Percentiles rank a stretch among this genome's conserved stretches.
These are phyloP conservation scores for Wallacemonas collosoma DNA, from an alignment of 208 protist genomes.

Conservation along the genomic window DNA sequence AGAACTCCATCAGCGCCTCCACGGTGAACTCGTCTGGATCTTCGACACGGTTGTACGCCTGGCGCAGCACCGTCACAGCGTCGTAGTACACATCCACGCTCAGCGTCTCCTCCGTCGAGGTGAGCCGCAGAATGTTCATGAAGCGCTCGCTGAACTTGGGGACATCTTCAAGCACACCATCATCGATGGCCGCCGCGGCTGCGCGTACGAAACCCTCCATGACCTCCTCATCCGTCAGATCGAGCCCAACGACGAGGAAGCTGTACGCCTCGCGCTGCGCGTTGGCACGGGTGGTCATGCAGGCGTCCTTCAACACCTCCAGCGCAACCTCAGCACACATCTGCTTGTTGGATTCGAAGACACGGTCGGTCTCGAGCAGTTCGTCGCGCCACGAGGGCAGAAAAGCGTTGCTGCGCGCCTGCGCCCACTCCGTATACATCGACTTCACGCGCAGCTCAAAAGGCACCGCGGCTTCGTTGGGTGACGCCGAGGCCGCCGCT, in stretches of 20 bases:
- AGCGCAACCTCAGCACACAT: constrained; percentile 68
- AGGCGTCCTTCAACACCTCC: constrained; percentile 79
- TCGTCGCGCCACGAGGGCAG: constrained; percentile 80
- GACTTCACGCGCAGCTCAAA: constrained; percentile 75
- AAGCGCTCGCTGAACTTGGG: constrained; percentile 89
- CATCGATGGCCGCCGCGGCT: constrained; percentile 71
- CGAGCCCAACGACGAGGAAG: constrained; percentile 79
- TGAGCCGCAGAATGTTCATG: constrained; percentile 80
- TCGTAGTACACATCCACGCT: constrained; percentile 84
- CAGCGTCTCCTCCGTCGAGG: constrained; percentile 65
- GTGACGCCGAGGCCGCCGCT: constrained; percentile 12
- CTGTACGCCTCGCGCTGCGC: constrained; percentile 83
- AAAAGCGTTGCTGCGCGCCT: constrained; percentile 76
- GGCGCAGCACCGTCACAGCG: constrained; percentile 68
- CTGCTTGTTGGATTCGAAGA: constrained; percentile 49
- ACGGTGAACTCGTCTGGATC: constrained; percentile 55
- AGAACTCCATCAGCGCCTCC: constrained; percentile 80
- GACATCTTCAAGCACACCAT: constrained; percentile 81
- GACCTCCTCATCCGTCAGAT: constrained; percentile 77
- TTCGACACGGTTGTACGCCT: constrained; percentile 63
- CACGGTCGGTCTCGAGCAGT: constrained; percentile 65
- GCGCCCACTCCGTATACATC: constrained; percentile 81
- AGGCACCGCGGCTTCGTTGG: constrained; percentile 35
- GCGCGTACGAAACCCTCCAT: constrained; percentile 74
- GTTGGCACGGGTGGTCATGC: constrained; percentile 81